Percentiles rank a stretch among this genome's conserved stretches.
Conservation (phyloP, 768 basidiomycete genomes). For the Phaeotremella skinneri region DNA sequence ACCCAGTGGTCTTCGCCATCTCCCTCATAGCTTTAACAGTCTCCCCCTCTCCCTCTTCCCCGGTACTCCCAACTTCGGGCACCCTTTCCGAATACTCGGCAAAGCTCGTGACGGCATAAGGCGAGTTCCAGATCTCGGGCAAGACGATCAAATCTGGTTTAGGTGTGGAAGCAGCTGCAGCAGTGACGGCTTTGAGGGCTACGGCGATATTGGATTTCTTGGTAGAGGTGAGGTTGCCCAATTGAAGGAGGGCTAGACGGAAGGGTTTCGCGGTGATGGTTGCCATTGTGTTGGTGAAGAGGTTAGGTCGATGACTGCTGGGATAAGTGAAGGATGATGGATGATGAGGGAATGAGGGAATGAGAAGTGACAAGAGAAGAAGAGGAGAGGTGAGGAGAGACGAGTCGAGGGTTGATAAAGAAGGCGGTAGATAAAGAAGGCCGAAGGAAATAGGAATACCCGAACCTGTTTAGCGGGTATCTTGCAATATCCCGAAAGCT, state of each 20-base stretch:
- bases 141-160: conserved; percentile 43
- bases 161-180: conserved; percentile 52
- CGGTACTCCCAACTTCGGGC: conserved; percentile 22
- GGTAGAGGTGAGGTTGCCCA: conserved; percentile 68
- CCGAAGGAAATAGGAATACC: no score
- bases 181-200: conserved; percentile 74
- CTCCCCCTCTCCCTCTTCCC: conserved; percentile 52
- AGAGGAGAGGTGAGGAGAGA: no score
- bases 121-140: conserved; percentile 55
- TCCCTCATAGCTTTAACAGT: conserved; percentile 77
- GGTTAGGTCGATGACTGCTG: not conserved
- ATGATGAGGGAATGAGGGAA: not conserved
- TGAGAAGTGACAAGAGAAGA: not conserved
- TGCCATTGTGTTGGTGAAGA: conserved; percentile 35
- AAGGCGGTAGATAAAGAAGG: no score
- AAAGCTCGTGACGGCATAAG: conserved; percentile 61
- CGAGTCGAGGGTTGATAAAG: no score
- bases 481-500: no score
- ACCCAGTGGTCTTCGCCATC: conserved; percentile 69
- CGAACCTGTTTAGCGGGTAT: no score
- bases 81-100: conserved; percentile 71
- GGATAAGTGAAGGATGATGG: not conserved
- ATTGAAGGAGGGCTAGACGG: conserved; percentile 82
- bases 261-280: conserved; percentile 63
- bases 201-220: conserved; percentile 76